A percentile compares a stretch with the other conserved stretches of the same genome.
phyloP scores from a whole-genome alignment of 2,329 filamentous ascomycete species.

The Chaetothyriales sp. region DNA sequence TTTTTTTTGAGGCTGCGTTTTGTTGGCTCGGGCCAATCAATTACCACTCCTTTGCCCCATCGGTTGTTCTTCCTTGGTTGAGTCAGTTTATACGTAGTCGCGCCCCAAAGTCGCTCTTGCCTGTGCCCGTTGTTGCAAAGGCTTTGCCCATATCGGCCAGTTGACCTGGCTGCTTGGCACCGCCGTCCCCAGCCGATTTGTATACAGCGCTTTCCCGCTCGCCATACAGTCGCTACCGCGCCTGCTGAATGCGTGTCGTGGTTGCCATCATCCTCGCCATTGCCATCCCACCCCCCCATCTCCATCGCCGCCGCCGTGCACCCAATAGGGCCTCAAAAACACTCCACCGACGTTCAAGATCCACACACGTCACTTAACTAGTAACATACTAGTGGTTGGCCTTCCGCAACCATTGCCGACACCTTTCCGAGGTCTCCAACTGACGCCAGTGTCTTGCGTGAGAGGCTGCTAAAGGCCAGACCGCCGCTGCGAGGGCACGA shows the following conservation, averaged over 20 bases:
- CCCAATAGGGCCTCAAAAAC: neutral
- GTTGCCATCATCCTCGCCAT: no score
- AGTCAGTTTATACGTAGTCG: neutral
- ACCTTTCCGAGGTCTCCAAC: slow-evolving; percentile 9
- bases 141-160: neutral
- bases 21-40: neutral
- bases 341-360: neutral
- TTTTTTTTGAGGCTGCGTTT: neutral
- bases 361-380: neutral
- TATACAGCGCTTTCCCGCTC: no score
- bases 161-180: neutral
- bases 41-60: neutral
- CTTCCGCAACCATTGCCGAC: slow-evolving; percentile 10
- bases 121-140: neutral
- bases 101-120: no score
- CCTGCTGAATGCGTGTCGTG: no score
- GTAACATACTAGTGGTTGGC: neutral
- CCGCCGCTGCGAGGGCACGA: neutral
- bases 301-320: no score
- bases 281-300: no score
- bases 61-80: neutral
- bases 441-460: neutral
- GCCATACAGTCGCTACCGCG: no score
- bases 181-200: no score
- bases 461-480: neutral